phyloP scores from a whole-genome alignment of 352 stramenopile genomes.

The Globisporangium abappressorium region DNA sequence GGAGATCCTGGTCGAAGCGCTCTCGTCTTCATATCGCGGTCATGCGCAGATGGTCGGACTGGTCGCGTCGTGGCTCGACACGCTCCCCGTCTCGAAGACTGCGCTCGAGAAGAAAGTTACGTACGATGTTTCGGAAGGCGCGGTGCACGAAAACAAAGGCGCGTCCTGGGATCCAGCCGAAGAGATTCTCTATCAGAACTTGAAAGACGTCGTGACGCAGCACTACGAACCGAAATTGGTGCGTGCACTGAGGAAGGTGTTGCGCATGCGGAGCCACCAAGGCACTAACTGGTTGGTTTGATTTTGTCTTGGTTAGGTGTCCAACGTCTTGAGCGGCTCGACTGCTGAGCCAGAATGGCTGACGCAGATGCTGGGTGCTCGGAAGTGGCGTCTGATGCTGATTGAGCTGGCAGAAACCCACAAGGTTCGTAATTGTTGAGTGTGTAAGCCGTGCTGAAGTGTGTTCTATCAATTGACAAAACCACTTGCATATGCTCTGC shows the following conservation, averaged over 20 bases:
- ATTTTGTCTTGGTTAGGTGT: conserved; percentile 35
- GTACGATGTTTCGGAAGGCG: conserved; percentile 68
- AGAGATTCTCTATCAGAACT: conserved; percentile 72
- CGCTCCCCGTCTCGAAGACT: conserved; percentile 51
- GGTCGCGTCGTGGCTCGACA: conserved; percentile 80
- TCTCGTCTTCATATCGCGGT: conserved; percentile 83
- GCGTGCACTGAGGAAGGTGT: neutral
- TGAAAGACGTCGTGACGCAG: conserved; percentile 75
- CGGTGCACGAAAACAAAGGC: conserved; percentile 60
- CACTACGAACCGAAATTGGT: conserved; percentile 85
- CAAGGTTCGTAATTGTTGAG: conserved; percentile 43
- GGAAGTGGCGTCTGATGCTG: conserved; percentile 82
- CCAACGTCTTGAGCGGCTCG: conserved; percentile 81
- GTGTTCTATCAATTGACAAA: neutral
- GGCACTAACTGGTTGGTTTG: neutral
- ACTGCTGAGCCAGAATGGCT: conserved; percentile 75
- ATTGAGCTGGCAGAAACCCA: conserved; percentile 84
- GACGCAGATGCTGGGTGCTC: conserved; percentile 77
- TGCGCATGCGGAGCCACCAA: neutral
- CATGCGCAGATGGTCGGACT: conserved; percentile 87
- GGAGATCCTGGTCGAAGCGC: conserved; percentile 82
- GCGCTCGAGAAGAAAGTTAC: conserved; percentile 71
- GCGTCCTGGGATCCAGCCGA: conserved; percentile 70
- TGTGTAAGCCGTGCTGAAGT: neutral
- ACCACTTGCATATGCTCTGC: neutral